Conservation (phyloP, 352 stramenopile genomes). For the Phytophthora aleatoria region DNA sequence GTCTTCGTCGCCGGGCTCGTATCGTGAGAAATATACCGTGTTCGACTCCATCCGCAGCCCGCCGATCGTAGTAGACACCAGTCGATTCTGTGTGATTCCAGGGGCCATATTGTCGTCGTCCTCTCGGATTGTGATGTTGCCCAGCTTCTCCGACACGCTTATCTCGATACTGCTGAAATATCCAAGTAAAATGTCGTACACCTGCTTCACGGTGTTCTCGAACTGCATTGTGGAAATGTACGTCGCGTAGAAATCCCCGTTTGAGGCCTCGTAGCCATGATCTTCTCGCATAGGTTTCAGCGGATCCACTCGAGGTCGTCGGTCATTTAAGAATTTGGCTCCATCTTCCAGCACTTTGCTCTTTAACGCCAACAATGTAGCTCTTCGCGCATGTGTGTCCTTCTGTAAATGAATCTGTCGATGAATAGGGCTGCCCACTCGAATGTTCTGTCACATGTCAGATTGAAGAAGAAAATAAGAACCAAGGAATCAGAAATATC, state of each 20-base stretch:
- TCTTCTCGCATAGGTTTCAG: conserved; percentile 41
- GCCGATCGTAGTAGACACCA: conserved; percentile 38
- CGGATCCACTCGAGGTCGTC: conserved; percentile 30
- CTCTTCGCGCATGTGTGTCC: conserved; percentile 24
- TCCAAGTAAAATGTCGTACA: conserved; percentile 50
- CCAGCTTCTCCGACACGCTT: conserved; percentile 52
- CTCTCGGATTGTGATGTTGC: conserved; percentile 53
- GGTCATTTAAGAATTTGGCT: conserved; percentile 32
- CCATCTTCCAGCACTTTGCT: conserved; percentile 32
- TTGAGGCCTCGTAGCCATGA: conserved; percentile 35
- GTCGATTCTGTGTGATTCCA: conserved; percentile 44
- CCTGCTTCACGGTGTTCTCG: conserved; percentile 44
- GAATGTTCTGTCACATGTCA: conserved; percentile 29
- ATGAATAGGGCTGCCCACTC: conserved; percentile 40
- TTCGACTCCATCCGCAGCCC: conserved; percentile 53
- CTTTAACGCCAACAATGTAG: conserved; percentile 30
- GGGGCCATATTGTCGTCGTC: conserved; percentile 43
- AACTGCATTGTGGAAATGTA: conserved; percentile 40
- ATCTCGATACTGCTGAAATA: conserved; percentile 55
- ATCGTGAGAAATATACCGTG: conserved; percentile 41
- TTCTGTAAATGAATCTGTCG: conserved; percentile 31
- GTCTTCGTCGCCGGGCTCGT: conserved; percentile 21
- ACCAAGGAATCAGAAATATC: not conserved
- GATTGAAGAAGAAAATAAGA: conserved; percentile 2
- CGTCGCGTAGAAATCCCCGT: conserved; percentile 36